Base-by-base conservation (phyloP, 805 yeast species). In the Cephaloascus albidus region DNA sequence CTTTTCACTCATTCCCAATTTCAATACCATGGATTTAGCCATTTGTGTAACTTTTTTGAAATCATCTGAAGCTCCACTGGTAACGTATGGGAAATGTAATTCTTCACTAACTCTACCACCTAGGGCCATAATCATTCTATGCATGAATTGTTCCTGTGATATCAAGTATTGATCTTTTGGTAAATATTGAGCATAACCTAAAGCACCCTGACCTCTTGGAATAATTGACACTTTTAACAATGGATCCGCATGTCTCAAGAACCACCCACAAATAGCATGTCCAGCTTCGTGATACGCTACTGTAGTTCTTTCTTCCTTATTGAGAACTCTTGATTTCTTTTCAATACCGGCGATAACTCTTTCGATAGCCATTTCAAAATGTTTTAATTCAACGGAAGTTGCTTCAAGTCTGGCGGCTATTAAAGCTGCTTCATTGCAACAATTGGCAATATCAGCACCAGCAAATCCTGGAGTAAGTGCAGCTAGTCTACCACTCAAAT, bases 271-370 rank as follows among this genome's bases (percentile, higher is more conserved):
- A 37, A 88, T 82, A 3, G 97, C 97, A 58, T 88, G 97, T 0
- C 97, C 97, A 2, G 97, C 97, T 63, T 88, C 97, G 60, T 88
- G 97, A 56, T 85, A 88, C 0, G 96, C 96, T 37, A 88, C 96
- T 26, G 85, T 76, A 47, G 68, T 76, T 67, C 86, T 85, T 59
- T 89, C 95, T 28, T 82, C 85, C 8, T 81, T 80, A 4, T 85
- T 78, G 38, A 88, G 67, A 6, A 89, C 78, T 55, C 81, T 76
- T 1, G 93, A 77, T 55, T 85, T 85, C 61, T 83, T 82, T 57
- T 88, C 96, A 36, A 89, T 65, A n/a, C 97, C 97, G 10, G 94
- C 96, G 63, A 88, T 80, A 36, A 88, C 96, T 54, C 96, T 77
- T 61, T 89, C 97, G 56, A 88, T 85, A 18, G 96, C 96, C 57